These are phyloP conservation scores for Bothriochloa decipiens DNA, from an alignment of 176 grass and related monocot species.

Conservation along the genomic window DNA sequence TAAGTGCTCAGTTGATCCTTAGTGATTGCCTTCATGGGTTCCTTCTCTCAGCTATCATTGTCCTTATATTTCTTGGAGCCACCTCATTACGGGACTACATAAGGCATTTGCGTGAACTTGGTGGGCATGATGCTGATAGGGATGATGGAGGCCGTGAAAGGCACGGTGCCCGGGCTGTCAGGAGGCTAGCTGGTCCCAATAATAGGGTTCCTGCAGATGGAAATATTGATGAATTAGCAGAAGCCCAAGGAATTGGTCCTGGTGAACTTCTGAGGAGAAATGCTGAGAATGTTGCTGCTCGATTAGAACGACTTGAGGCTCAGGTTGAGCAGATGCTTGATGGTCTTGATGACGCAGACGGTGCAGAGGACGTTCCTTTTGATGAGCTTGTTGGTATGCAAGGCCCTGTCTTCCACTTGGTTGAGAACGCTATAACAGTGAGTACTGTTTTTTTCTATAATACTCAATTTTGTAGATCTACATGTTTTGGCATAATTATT, in stretches of 20 bases:
- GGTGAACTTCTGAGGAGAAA: conserved; percentile 91
- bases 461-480: neutral
- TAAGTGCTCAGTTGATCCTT: conserved; percentile 83
- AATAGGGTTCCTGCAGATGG: conserved; percentile 73
- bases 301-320: conserved; percentile 94
- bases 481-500: conserved; percentile 6
- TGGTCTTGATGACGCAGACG: conserved; percentile 97
- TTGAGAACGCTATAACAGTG: conserved; percentile 99
- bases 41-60: conserved; percentile 94
- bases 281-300: conserved; percentile 96
- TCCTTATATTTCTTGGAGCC: conserved; percentile 98
- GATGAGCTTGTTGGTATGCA: conserved; percentile 99
- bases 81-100: conserved; percentile 97
- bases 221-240: conserved; percentile 68
- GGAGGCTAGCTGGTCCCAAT: conserved; percentile 77
- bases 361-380: conserved; percentile 97
- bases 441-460: conserved; percentile 33
- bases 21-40: conserved; percentile 98
- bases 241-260: conserved; percentile 83
- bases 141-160: conserved; percentile 85
- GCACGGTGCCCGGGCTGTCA: conserved; percentile 93
- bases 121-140: conserved; percentile 87
- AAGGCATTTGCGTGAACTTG: conserved; percentile 91
- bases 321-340: conserved; percentile 99
- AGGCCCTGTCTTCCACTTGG: conserved; percentile 98